Percentiles rank a stretch among this genome's conserved stretches.
Evolutionary conservation across 345 rosid species (phyloP).

Genomic region (Camelina neglecta): DNA sequence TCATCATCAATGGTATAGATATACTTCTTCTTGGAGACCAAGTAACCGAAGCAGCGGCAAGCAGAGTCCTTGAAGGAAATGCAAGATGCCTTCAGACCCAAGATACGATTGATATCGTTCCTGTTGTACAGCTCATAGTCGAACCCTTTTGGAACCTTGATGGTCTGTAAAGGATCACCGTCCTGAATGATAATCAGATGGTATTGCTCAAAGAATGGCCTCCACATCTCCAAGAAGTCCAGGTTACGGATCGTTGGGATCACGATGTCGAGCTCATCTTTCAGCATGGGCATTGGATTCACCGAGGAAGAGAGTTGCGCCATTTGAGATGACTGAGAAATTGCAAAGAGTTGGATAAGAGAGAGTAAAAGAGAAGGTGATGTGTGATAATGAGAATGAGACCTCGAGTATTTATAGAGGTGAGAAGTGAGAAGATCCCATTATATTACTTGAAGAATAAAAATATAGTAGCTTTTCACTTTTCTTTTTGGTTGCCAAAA

Average conservation of each 20-base stretch:
- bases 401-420: constrained; percentile 15
- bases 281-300: constrained; percentile 51
- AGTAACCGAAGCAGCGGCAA: constrained; percentile 61
- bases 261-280: constrained; percentile 61
- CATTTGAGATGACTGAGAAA: constrained; percentile 13
- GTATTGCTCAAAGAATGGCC: constrained; percentile 59
- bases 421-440: neutral
- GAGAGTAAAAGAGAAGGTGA: neutral
- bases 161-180: constrained; percentile 58
- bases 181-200: constrained; percentile 61
- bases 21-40: constrained; percentile 51
- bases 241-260: constrained; percentile 58
- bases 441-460: neutral
- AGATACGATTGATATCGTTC: constrained; percentile 56
- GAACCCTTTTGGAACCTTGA: constrained; percentile 61
- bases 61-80: constrained; percentile 64
- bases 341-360: neutral
- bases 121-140: constrained; percentile 61
- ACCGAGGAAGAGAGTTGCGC: constrained; percentile 36
- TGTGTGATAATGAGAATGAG: constrained; percentile 8
- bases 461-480: neutral
- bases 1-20: constrained; percentile 65
- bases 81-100: constrained; percentile 64
- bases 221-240: constrained; percentile 63
- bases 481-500: neutral